Conservation (phyloP, 495 filamentous ascomycete genomes). For the Aspergillus panamensis region DNA sequence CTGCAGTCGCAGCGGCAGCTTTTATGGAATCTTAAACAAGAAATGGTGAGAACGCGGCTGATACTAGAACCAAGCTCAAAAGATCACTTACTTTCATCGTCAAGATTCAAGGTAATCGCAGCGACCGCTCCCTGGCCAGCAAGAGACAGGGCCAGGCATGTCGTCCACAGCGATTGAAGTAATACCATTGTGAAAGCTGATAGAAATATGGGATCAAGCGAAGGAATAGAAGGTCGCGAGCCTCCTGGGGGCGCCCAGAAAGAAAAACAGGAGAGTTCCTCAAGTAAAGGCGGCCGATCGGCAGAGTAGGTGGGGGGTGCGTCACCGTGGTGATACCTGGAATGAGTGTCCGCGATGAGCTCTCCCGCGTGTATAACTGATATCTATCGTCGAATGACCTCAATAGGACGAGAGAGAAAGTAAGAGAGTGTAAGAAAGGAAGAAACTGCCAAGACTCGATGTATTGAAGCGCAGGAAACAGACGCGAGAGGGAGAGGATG, state of each 20-base stretch:
- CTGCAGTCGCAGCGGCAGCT: slow-evolving; percentile 56
- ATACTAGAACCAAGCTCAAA: background rate
- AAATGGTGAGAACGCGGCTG: slow-evolving; percentile 2
- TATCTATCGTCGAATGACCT: too few species aligned
- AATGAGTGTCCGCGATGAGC: background rate
- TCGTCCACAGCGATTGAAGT: slow-evolving; percentile 22
- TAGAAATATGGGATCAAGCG: background rate
- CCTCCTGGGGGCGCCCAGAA: background rate
- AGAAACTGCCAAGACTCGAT: background rate
- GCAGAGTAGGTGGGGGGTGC: background rate
- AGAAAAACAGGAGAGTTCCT: background rate
- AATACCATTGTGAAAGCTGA: slow-evolving; percentile 21
- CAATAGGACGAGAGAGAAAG: background rate
- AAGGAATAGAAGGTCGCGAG: background rate
- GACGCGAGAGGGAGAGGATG: background rate
- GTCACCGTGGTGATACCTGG: background rate
- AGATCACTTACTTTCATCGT: slow-evolving; percentile 29
- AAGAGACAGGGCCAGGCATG: slow-evolving; percentile 8
- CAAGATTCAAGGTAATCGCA: slow-evolving; percentile 33
- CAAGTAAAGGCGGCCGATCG: background rate
- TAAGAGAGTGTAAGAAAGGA: background rate
- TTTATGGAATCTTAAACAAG: slow-evolving; percentile 53
- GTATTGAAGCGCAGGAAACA: background rate
- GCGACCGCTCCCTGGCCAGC: slow-evolving; percentile 25
- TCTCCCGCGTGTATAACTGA: too few species aligned